Evolutionary conservation across 768 basidiomycete species (phyloP).

Genomic region (Rhizopogon roseolus): DNA sequence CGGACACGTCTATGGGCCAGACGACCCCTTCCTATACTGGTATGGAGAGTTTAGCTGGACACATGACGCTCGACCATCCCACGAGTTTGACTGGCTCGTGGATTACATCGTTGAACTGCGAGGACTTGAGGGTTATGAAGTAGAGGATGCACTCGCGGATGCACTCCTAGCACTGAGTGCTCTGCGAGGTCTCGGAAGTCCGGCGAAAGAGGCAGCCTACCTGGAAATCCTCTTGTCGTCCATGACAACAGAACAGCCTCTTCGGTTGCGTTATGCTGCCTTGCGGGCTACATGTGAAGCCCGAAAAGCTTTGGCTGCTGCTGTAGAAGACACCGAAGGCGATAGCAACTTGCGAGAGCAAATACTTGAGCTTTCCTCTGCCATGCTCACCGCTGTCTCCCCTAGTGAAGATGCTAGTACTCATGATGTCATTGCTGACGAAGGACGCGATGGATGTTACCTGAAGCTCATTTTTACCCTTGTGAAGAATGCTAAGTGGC

Average conservation of each 20-base stretch:
- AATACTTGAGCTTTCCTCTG: not conserved
- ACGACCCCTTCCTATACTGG: conserved; percentile 1
- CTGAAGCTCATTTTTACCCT: not conserved
- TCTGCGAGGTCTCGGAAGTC: not conserved
- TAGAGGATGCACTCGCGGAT: conserved; percentile 4
- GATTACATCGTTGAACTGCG: conserved; percentile 3
- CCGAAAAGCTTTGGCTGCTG: not conserved
- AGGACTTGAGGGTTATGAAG: not conserved
- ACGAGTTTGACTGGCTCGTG: conserved; percentile 4
- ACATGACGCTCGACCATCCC: not conserved
- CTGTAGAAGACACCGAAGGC: not conserved
- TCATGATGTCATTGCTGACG: not conserved
- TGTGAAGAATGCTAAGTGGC: not conserved
- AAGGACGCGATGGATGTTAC: not conserved
- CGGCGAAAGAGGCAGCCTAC: not conserved
- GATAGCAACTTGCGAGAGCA: not conserved
- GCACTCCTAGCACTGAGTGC: conserved; percentile 5
- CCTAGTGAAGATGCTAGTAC: not conserved
- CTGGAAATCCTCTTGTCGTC: conserved; percentile 3
- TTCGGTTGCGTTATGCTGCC: conserved; percentile 4
- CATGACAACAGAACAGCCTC: conserved; percentile 4
- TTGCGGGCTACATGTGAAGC: not conserved
- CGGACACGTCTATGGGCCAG: not conserved
- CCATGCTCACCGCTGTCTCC: not conserved
- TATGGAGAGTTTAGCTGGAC: not conserved